Base-by-base conservation (phyloP, 2,329 filamentous ascomycete genomes). In the Trichophyton benhamiae region DNA sequence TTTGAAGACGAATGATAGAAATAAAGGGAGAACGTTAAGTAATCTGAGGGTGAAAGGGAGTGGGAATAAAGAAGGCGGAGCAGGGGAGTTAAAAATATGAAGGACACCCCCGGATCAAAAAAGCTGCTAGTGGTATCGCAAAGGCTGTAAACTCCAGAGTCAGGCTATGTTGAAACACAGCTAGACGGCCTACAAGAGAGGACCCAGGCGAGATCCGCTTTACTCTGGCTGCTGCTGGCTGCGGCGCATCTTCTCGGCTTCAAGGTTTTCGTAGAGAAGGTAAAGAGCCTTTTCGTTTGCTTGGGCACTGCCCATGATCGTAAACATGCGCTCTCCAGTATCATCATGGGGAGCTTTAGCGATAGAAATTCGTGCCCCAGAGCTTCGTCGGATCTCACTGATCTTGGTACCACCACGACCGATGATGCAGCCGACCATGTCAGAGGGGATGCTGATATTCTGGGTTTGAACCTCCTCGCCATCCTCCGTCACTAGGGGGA, bases 341-440 rank as follows among this genome's bases (percentile, higher is more conserved):
- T 97, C 94, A 69, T 99, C 94, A 71, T 99, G 94, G 61, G 94
- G 90, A 55, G 91, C 86, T 81, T 96, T 97, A 69, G 92, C 92
- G 75, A 97, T 97, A 53, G 91, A 96, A 77, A 99, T 99, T 70
- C 92, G 88, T 64, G 94, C 94, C 63, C 91, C 91, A 60, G 94
- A 99, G 65, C 87, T 91, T 81, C 96, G 95, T 75, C 94, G 88
- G 70, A 99, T 99, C 78, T 99, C 94, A 75, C 90, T 96, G 72
- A 99, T 99, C 83, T 99, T 99, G 80, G 84, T 91, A 66, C 94
- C 94, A 60, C 83, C 90, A 66, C 91, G 88, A 67, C 94, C 94
- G 73, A 99, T 99, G 78, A 99, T 99, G 78, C 94, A 99, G 68
- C 94, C 94, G 74, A 99, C 94, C 94, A 99, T 99, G 79, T 99